A percentile compares a stretch with the other conserved stretches of the same genome.
Evolutionary conservation across 179 eudicot species (phyloP).

Genomic region (Spinacia oleracea): DNA sequence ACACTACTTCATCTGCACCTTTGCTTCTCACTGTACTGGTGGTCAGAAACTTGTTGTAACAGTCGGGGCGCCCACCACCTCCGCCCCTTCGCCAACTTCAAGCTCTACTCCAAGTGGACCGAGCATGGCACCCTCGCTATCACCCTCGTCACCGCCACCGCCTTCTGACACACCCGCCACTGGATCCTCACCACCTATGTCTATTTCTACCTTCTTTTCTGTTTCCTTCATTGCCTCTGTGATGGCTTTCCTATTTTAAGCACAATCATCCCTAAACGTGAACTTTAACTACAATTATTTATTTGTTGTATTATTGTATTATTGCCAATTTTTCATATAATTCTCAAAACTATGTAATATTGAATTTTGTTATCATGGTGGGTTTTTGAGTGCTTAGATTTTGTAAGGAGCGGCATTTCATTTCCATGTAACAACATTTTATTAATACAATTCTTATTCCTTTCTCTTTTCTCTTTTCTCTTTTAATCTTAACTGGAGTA

Average conservation of each 20-base stretch:
- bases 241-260: not conserved
- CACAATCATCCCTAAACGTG: not conserved
- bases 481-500: too few species aligned
- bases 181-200: slow-evolving; percentile 6
- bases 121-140: not conserved
- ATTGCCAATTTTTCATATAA: not conserved
- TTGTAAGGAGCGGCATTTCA: not conserved
- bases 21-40: slow-evolving; percentile 27
- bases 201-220: not conserved
- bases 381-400: not conserved
- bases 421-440: not conserved
- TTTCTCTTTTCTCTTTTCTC: too few species aligned
- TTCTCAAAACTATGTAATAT: not conserved
- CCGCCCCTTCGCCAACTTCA: not conserved
- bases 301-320: not conserved
- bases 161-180: not conserved
- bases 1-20: slow-evolving; percentile 37
- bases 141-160: not conserved
- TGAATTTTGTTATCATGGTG: not conserved
- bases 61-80: not conserved
- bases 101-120: too few species aligned
- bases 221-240: not conserved
- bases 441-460: too few species aligned
- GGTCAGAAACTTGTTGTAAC: slow-evolving; percentile 36
- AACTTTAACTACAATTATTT: not conserved